Evolutionary conservation across 805 yeast genomes (phyloP), one percentile per base, ranked within the genome.

Genomic region (Candida golubevii): DNA sequence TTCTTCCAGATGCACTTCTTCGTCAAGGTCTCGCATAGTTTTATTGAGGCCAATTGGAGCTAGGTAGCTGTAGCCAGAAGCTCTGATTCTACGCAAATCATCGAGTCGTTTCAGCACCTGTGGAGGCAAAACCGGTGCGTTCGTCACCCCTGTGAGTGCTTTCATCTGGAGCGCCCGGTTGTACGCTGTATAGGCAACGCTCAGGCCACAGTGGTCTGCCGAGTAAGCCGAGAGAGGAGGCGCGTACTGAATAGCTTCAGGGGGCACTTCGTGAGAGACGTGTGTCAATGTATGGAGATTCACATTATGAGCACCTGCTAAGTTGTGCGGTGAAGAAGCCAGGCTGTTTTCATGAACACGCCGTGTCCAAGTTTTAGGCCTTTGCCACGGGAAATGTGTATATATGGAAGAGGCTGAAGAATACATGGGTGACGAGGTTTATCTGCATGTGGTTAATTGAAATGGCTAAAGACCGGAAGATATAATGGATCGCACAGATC

Each of bases 141-240:
- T 50, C 26, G 33, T 36, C 15, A 26, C 41, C 7, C 53, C 53
- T 4, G 52, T 41, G 32, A 48, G 23, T 1, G 50, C 42, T 14
- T 48, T 47, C 42, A 44, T 34, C 35, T 55, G 57, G 33, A 50
- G 47, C 18, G 54, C 56, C 26, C 57, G 53, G 27, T 54, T 59
- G 44, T 56, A 60, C 28, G 58, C 61, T n/a, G 58, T 48, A 48
- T 10, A 47, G 15, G 41, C 46, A n/a, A 38, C 42, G 26, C 44
- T 46, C 41, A 51, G 58, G 15, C 57, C 64, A 27, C 54, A 58
- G 44, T 65, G 61, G 15, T 74, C 77, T 3, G 82, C 69, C 0
- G 80, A 70, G 52, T 78, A 79, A 2, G 81, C 78, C 14, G 77
- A 71, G 18, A 79, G 57, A 8, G 83, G 80, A 2, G 82, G 83